Evolutionary conservation across 257 asterid species (phyloP).

Genomic region (Penstemon newberryi): DNA sequence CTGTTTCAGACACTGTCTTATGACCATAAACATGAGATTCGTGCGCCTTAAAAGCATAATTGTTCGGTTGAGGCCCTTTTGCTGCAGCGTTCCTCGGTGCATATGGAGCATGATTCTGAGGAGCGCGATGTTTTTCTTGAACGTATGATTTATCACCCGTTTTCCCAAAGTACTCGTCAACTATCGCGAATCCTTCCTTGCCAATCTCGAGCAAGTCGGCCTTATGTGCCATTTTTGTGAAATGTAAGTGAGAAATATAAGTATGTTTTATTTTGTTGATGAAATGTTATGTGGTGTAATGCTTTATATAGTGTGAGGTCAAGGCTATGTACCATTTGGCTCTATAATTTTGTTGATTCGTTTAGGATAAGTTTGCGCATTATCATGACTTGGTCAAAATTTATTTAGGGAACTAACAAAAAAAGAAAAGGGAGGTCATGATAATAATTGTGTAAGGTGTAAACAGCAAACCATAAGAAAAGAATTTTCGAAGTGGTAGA

Average conservation of each 20-base stretch:
- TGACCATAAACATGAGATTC: conserved; percentile 24
- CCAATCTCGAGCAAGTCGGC: conserved; percentile 39
- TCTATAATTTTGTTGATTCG: not conserved
- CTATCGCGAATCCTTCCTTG: conserved; percentile 35
- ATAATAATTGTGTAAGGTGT: not conserved
- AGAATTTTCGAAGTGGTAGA: not conserved
- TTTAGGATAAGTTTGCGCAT: conserved; percentile 1
- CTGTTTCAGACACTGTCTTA: conserved; percentile 14
- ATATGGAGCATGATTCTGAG: conserved; percentile 6
- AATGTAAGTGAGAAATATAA: conserved; percentile 2
- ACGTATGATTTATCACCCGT: conserved; percentile 16
- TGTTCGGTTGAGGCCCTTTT: conserved; percentile 22
- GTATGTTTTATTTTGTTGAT: conserved; percentile 4
- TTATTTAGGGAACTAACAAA: not conserved
- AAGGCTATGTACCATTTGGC: not conserved
- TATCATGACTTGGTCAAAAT: not conserved
- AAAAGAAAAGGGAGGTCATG: not conserved
- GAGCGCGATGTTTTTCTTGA: conserved; percentile 18
- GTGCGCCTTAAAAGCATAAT: conserved; percentile 25
- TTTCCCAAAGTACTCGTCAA: conserved; percentile 32
- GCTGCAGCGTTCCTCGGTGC: not conserved
- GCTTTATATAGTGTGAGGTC: conserved; percentile 22
- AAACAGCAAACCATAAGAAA: not conserved
- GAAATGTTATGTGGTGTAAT: conserved; percentile 3
- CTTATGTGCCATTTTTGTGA: conserved; percentile 21